Evolutionary conservation across 2,329 filamentous ascomycete species (phyloP), one percentile per base, ranked within the genome.

Genomic region (Byssochlamys sp.): DNA sequence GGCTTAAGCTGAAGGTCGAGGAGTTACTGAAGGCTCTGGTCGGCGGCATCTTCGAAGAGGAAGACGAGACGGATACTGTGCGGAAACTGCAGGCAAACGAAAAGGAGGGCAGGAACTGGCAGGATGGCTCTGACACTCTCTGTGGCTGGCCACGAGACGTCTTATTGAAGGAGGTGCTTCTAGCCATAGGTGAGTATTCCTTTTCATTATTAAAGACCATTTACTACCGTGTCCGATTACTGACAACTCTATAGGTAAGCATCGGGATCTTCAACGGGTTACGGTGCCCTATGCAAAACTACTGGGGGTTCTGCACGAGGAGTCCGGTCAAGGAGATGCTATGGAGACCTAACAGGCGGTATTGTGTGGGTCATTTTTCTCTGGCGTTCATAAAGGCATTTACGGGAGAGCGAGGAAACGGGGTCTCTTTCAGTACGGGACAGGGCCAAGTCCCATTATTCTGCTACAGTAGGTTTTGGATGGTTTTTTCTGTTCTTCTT

Each of bases 231-330:
- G 54, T 25, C n/a, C 55, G 50, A 24, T 66, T 27, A 11, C 53
- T 55, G 10, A 55, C 31, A 6, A n/a, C 14, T 45, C n/a, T 60
- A 73, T 65, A 95, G 91, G 90, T 59, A 97, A 97, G 85, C 92
- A 94, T 74, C 86, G 94, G 57, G 95, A 97, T 69, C 79, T 99
- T 29, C 94, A 99, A 73, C 83, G 94, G 27, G 82, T 96, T 49
- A 96, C 90, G n/a, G 89, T 96, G 27, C 92, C 95, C 61, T 97
- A 97, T 71, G 92, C 92, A 11, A 85, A 89, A 61, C 78, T 91
- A n/a, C 78, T 95, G 25, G 88, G 87, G 35, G 68, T 82, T 58
- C 68, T 78, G 9, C 70, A 73, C 49, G 70, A 66, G 27, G 66
- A 66, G 51, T 63, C 67, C 24, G 65, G 67, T n/a, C 61, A 65